Evolutionary conservation across 176 grass and related monocot genomes (phyloP).

Genomic region (Ampelocalamus luodianensis): DNA sequence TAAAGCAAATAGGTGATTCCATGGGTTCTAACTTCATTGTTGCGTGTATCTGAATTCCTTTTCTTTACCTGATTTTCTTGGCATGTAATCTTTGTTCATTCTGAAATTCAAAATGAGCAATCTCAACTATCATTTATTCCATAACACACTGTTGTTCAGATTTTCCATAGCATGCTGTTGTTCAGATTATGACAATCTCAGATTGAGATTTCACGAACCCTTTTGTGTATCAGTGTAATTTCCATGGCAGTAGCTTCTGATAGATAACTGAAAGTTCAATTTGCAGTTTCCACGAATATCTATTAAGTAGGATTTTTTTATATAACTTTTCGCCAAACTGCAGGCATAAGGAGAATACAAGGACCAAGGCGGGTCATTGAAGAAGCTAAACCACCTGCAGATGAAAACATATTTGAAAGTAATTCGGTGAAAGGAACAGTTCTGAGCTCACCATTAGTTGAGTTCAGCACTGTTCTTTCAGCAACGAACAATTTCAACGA

Average conservation of each 20-base stretch:
- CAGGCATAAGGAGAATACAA: constrained; percentile 42
- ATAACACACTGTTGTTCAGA: no score
- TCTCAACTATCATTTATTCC: no score
- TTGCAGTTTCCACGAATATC: background rate
- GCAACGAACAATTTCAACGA: constrained; percentile 68
- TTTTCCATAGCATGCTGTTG: no score
- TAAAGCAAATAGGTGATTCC: no score
- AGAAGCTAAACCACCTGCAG: constrained; percentile 36
- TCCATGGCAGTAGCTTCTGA: background rate
- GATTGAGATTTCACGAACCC: background rate
- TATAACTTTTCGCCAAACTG: background rate
- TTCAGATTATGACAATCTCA: background rate
- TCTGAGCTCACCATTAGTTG: constrained; percentile 56
- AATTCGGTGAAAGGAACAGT: constrained; percentile 22
- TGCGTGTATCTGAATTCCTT: no score
- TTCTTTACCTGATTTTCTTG: no score
- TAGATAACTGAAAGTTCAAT: background rate
- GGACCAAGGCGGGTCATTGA: background rate
- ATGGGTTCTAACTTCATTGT: no score
- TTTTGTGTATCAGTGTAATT: background rate
- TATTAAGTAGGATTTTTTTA: background rate
- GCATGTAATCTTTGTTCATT: no score
- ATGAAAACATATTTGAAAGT: constrained; percentile 41
- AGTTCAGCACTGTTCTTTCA: constrained; percentile 58
- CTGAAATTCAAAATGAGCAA: no score